Conservation (phyloP, 371 early-diverging fungal species). For the Fennellomyces sp. region DNA sequence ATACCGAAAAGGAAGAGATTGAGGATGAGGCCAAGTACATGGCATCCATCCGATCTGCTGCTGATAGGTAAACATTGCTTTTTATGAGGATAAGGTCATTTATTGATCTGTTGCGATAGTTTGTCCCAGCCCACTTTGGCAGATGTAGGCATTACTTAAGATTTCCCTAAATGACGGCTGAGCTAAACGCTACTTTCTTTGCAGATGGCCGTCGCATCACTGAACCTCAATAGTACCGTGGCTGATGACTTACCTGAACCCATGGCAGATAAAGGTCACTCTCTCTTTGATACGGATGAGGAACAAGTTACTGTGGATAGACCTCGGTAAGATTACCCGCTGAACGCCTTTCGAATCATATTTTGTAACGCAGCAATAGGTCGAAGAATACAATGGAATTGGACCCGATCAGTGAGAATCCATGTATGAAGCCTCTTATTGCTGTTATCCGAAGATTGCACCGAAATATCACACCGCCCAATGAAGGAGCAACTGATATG, state of each 20-base stretch:
- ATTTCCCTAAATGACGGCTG: too few relatives aligned
- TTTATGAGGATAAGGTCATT: not conserved
- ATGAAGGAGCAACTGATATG: constrained; percentile 34
- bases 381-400: constrained; percentile 32
- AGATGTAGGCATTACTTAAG: too few relatives aligned
- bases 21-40: constrained; percentile 16
- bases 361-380: too few relatives aligned
- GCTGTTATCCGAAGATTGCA: constrained; percentile 56
- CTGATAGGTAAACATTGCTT: constrained; percentile 35
- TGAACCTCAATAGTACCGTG: too few relatives aligned
- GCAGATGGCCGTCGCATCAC: too few relatives aligned
- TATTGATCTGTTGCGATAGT: not conserved
- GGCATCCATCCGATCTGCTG: constrained; percentile 27
- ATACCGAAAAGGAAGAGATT: not conserved
- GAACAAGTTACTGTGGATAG: constrained; percentile 2
- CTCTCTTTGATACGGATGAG: not conserved
- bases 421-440: constrained; percentile 61
- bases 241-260: too few relatives aligned
- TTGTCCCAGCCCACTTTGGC: too few relatives aligned
- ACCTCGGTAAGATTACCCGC: not conserved
- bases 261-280: not conserved
- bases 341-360: not conserved
- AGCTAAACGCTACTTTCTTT: too few relatives aligned
- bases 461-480: constrained; percentile 34
- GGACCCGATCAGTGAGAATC: constrained; percentile 61